phyloP scores from a whole-genome alignment of 495 filamentous ascomycete genomes.

The Penicillium arizonense region DNA sequence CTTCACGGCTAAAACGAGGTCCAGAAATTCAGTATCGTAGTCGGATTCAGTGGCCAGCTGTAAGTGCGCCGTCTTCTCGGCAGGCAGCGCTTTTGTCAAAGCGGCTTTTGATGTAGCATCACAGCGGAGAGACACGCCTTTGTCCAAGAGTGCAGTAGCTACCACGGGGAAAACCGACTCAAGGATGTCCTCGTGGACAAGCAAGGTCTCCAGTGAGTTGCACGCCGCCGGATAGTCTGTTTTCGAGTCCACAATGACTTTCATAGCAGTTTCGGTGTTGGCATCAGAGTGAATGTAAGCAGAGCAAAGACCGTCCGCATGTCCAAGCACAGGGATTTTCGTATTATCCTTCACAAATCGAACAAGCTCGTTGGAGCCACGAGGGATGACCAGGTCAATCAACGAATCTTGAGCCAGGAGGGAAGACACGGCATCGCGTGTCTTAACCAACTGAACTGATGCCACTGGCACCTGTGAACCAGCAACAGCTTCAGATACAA shows the following conservation, averaged over 20 bases:
- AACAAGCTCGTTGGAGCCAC: constrained; percentile 92
- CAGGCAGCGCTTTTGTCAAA: constrained; percentile 41
- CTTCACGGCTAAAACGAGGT: constrained; percentile 81
- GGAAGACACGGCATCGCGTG: constrained; percentile 81
- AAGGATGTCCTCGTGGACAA: constrained; percentile 76
- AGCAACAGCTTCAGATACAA: constrained; percentile 77
- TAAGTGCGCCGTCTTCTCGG: constrained; percentile 43
- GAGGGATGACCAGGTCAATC: constrained; percentile 93
- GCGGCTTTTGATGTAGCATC: constrained; percentile 64
- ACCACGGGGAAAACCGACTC: constrained; percentile 65
- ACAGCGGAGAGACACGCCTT: constrained; percentile 83
- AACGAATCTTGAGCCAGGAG: constrained; percentile 78
- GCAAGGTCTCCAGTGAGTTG: constrained; percentile 85
- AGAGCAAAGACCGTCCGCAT: constrained; percentile 91
- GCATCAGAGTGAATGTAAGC: constrained; percentile 85
- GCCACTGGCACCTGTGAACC: constrained; percentile 76
- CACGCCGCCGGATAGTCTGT: constrained; percentile 94
- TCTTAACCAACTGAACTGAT: constrained; percentile 89
- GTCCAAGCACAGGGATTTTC: constrained; percentile 92
- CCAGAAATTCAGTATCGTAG: constrained; percentile 87
- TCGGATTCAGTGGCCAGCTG: constrained; percentile 66
- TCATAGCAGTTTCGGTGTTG: constrained; percentile 65
- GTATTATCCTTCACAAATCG: constrained; percentile 85
- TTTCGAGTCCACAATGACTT: constrained; percentile 88
- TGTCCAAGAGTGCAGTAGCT: constrained; percentile 66